These are phyloP conservation scores for Umbelopsis isabellina DNA, from an alignment of 192 early-diverging fungal genomes.

Conservation along the genomic window DNA sequence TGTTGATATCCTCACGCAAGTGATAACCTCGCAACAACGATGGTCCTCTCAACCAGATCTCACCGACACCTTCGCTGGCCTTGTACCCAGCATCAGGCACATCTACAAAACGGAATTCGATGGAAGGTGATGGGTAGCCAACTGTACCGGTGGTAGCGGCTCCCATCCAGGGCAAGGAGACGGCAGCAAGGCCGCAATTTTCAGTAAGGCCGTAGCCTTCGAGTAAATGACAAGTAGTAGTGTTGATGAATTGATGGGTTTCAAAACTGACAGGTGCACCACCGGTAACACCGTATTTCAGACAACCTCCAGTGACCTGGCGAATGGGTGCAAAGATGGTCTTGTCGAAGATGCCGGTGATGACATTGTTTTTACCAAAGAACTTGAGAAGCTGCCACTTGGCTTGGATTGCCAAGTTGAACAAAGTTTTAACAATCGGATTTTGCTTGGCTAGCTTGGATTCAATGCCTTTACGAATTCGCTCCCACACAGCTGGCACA, in stretches of 20 bases:
- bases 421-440: conserved; percentile 46
- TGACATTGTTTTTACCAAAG: conserved; percentile 48
- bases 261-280: conserved; percentile 79
- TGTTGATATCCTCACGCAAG: conserved; percentile 50
- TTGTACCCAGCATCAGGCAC: conserved; percentile 59
- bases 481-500: conserved; percentile 86
- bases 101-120: conserved; percentile 66
- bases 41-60: conserved; percentile 67
- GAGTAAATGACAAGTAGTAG: conserved; percentile 62
- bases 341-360: conserved; percentile 59
- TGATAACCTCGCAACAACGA: conserved; percentile 58
- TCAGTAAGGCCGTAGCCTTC: conserved; percentile 81
- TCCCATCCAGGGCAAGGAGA: conserved; percentile 49
- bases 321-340: conserved; percentile 63
- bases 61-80: conserved; percentile 56
- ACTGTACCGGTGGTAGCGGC: conserved; percentile 47
- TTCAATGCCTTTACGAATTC: conserved; percentile 84
- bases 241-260: conserved; percentile 73
- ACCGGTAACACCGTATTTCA: conserved; percentile 64
- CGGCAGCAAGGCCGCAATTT: conserved; percentile 55
- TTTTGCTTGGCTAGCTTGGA: conserved; percentile 53
- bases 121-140: conserved; percentile 64
- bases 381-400: conserved; percentile 53
- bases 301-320: conserved; percentile 66
- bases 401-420: conserved; percentile 56